These are phyloP conservation scores for Favolaschia claudopus DNA, from an alignment of 768 basidiomycete species.

Conservation along the genomic window DNA sequence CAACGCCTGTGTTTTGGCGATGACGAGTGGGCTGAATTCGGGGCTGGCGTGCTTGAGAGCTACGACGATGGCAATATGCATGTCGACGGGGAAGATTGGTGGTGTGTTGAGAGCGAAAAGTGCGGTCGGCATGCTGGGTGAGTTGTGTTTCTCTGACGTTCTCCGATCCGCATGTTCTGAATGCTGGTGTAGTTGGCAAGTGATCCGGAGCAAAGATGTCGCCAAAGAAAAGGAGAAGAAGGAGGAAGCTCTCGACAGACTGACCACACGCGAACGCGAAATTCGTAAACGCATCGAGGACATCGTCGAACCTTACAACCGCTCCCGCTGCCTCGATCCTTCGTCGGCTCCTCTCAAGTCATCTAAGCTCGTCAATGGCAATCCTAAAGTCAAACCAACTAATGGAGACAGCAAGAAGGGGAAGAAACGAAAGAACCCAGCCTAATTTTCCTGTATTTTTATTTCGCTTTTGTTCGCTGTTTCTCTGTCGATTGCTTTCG, in stretches of 20 bases:
- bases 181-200: slow-evolving; percentile 69
- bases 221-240: slow-evolving; percentile 79
- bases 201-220: slow-evolving; percentile 74
- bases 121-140: slow-evolving; percentile 86
- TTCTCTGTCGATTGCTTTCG: slow-evolving; percentile 22
- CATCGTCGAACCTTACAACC: slow-evolving; percentile 59
- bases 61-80: slow-evolving; percentile 61
- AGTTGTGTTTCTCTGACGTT: slow-evolving; percentile 24
- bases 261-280: slow-evolving; percentile 80
- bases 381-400: slow-evolving; percentile 48
- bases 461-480: slow-evolving; percentile 29
- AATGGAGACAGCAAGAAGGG: slow-evolving; percentile 62
- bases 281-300: slow-evolving; percentile 82
- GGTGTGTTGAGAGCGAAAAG: slow-evolving; percentile 78
- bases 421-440: slow-evolving; percentile 60
- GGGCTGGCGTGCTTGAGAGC: slow-evolving; percentile 70
- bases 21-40: slow-evolving; percentile 78
- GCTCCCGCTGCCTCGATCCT: slow-evolving; percentile 43
- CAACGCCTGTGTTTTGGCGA: slow-evolving; percentile 85
- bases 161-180: slow-evolving; percentile 14
- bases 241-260: slow-evolving; percentile 68
- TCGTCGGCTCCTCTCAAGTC: slow-evolving; percentile 42
- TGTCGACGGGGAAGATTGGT: slow-evolving; percentile 67
- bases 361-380: slow-evolving; percentile 55
- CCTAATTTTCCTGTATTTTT: slow-evolving; percentile 40